phyloP scores from a whole-genome alignment of 2,329 filamentous ascomycete genomes.

The Sclerotinia borealis region DNA sequence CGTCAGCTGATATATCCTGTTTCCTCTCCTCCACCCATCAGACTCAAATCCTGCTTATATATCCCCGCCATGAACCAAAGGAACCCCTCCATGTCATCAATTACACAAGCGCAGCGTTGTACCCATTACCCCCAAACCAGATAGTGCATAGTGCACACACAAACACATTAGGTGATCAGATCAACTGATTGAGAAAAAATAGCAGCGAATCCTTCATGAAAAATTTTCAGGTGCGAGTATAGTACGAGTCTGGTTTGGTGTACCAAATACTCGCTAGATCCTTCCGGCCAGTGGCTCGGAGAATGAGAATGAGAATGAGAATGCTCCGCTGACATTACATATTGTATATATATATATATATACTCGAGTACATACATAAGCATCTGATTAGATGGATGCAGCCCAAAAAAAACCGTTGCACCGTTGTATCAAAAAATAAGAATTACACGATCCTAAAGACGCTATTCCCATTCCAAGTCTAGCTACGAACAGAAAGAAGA shows the following conservation, averaged over 20 bases:
- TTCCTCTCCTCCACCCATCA: not conserved
- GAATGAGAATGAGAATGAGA: not conserved
- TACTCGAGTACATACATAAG: not conserved
- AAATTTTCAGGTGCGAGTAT: not conserved
- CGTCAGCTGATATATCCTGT: not conserved
- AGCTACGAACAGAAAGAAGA: not conserved
- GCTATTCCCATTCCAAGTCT: too few species aligned
- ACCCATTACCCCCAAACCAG: not conserved
- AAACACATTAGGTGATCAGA: too few species aligned
- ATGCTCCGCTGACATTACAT: constrained; percentile 5
- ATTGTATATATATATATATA: not conserved
- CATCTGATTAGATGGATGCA: too few species aligned
- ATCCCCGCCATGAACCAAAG: not conserved
- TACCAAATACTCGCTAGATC: not conserved
- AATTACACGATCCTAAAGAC: not conserved
- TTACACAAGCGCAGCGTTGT: not conserved
- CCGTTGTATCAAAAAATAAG: not conserved
- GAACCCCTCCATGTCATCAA: constrained; percentile 5
- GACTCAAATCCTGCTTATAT: not conserved
- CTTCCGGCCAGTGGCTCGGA: too few species aligned
- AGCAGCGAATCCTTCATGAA: not conserved
- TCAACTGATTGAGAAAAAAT: not conserved
- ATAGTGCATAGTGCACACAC: too few species aligned
- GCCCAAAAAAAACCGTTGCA: constrained; percentile 1
- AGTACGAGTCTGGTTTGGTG: not conserved